Evolutionary conservation across 2,329 filamentous ascomycete species (phyloP).

Genomic region (Lecanicillium sp.): DNA sequence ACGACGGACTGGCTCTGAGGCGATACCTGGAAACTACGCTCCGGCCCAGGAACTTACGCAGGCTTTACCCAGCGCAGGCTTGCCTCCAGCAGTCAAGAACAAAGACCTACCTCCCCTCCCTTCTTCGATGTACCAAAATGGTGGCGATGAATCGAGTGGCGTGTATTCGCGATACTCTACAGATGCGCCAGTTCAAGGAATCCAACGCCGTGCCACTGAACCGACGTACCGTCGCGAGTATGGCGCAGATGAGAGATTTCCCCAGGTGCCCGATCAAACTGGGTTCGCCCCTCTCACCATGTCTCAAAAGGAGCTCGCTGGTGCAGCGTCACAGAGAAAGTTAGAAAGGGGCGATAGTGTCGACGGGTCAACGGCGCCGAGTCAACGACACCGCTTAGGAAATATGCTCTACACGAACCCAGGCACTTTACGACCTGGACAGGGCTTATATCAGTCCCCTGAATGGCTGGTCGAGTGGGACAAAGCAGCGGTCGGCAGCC

Average conservation of each 20-base stretch:
- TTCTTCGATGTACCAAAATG: neutral
- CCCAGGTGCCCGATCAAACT: constrained; percentile 13
- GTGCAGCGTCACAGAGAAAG: constrained; percentile 16
- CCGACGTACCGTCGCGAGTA: constrained; percentile 23
- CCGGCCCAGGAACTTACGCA: neutral
- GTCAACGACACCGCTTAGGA: constrained; percentile 33
- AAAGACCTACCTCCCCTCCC: constrained; percentile 27
- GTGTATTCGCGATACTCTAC: neutral
- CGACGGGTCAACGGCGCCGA: constrained; percentile 22
- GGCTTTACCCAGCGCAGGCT: constrained; percentile 9
- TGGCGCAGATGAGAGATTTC: constrained; percentile 24
- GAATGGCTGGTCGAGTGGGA: constrained; percentile 68
- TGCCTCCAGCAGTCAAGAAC: constrained; percentile 21
- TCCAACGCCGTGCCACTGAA: constrained; percentile 26
- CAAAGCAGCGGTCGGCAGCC: constrained; percentile 56
- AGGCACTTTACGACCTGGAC: constrained; percentile 39
- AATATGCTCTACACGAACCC: constrained; percentile 38
- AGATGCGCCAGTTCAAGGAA: constrained; percentile 12
- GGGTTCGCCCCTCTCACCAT: too few species aligned
- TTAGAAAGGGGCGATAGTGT: constrained; percentile 27
- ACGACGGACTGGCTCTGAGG: neutral
- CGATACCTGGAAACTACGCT: neutral
- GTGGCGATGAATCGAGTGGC: neutral
- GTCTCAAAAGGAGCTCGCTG: constrained; percentile 12
- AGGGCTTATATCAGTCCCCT: constrained; percentile 53